Evolutionary conservation across 169 alveolate species (phyloP).

Genomic region (Plasmodium coatneyi): DNA sequence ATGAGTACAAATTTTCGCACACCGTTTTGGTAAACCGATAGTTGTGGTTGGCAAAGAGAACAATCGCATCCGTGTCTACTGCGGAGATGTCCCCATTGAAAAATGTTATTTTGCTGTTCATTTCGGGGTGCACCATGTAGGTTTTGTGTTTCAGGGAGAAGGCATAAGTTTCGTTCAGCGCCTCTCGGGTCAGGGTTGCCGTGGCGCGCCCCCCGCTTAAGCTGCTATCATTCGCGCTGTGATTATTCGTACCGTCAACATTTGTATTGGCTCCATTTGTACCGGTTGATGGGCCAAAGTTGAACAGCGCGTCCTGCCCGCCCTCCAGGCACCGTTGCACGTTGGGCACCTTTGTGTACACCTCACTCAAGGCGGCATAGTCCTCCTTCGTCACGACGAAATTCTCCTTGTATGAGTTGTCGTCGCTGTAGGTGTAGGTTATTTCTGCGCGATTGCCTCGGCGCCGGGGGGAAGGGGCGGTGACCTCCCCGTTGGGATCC

Average conservation of each 20-base stretch:
- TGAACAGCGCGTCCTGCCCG: neutral
- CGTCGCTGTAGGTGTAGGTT: neutral
- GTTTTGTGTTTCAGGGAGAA: slow-evolving; percentile 6
- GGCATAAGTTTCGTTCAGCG: neutral
- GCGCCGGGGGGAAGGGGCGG: neutral
- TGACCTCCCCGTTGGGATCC: neutral
- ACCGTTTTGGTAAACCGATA: slow-evolving; percentile 22
- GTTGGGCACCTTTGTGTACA: neutral
- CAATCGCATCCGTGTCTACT: slow-evolving; percentile 15
- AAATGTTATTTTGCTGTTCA: slow-evolving; percentile 18
- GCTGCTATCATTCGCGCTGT: neutral
- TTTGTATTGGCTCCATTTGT: neutral
- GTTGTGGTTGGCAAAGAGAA: slow-evolving; percentile 43
- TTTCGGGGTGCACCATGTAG: slow-evolving; percentile 15
- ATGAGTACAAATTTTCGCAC: slow-evolving; percentile 42
- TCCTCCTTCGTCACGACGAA: neutral
- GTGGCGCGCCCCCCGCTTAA: neutral
- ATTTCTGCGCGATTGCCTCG: neutral
- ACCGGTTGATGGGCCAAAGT: neutral
- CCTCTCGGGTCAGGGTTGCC: neutral
- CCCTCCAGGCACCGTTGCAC: neutral
- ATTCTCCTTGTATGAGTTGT: neutral
- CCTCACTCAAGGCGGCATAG: neutral
- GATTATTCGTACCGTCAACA: neutral
- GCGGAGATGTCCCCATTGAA: slow-evolving; percentile 35